Base-by-base conservation (phyloP, 2,329 filamentous ascomycete species). In the Biscogniauxia sp. region DNA sequence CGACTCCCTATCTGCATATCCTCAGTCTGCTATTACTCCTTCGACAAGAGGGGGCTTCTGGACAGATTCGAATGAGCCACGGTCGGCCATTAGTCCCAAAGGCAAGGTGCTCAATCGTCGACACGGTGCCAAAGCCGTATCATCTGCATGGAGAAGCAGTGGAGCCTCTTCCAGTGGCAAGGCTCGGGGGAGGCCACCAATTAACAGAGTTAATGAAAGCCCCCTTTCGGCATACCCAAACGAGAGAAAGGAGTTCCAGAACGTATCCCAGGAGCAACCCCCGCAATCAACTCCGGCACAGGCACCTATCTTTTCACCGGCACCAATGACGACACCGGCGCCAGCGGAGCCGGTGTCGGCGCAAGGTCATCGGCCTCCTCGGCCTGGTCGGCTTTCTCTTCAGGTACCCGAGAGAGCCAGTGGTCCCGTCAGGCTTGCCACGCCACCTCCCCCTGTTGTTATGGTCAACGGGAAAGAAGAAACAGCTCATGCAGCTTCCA, bases 51-150 rank as follows among this genome's bases (percentile, higher is more conserved):
- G 75, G 23, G 70, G 73, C 0, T 85, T 85, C 64, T 86, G 84
- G 84, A 77, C 79, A n/a, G 82, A 85, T n/a, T 63, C 77, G 2
- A 61, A 73, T 53, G 89, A 92, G 64, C 89, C 91, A 9, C 87
- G 83, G 54, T 93, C 92, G 0, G 90, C 91, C 3, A 80, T 91
- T n/a, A 90, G 88, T 3, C 87, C 89, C 0, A 75, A 77, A 57
- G 61, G 63, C 2, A 81, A 84, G 61, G 75, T 80, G 5, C 75
- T 73, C 0, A 73, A 84, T 58, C 81, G 88, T 58, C 85, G 91
- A 3, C 90, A 96, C 72, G 93, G 93, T 0, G 90, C 92, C 0
- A 86, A 86, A 70, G 92, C 91, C 6, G 92, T 97, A 0, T 97
- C 93, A 0, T 97, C 93, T 9, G 93, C 93, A 0, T 97, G 93